Base-by-base conservation (phyloP, 352 stramenopile genomes). In the Globisporangium mamillatum region DNA sequence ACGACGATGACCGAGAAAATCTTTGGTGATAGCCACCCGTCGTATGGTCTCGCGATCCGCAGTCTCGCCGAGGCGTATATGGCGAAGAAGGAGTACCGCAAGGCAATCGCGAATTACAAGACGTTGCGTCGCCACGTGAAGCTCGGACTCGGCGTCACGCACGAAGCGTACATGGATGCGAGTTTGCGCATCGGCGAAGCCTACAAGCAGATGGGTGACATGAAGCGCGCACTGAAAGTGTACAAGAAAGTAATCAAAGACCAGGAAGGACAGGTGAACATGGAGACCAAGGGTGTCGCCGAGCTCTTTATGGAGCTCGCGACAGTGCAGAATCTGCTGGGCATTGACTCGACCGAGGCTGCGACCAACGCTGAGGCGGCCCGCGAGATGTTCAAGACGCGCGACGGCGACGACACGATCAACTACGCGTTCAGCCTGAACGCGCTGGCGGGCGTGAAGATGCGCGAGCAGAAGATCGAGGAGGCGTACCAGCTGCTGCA, bases 291-390 rank as follows among this genome's bases (percentile, higher is more conserved):
- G 38, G 88, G 88, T 14, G 79, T 94, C 41, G 88, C 75, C 0
- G 88, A 95, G 70, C 60, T 92, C 0, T 94, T 90, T 57, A 93
- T 93, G 83, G 86, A 93, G 52, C 73, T 95, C 24, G 80, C 88
- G 32, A 83, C 64, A 32, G 71, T 66, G 22, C 75, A 81, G 67
- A 77, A 84, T 58, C 74, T 73, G n/a, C 34, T 75, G 50, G 75
- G 75, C 18, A 54, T 58, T 14, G 72, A 90, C 22, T 27, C 86
- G 34, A 76, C 80, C 29, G 66, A 89, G 2, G 82, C 84, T 0
- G 24, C 73, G 9, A 34, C 55, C 58, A 73, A 79, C 6, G 82
- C 71, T 0, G 77, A 88, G 41, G 73, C 68, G 4, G 86, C 84
- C 1, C 78, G 77, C 29, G 72, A 71, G 0, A 80, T 95, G 61